Percentiles rank a stretch among this genome's conserved stretches.
These are phyloP conservation scores for Plantago ovata DNA, from an alignment of 257 asterid species.

Conservation along the genomic window DNA sequence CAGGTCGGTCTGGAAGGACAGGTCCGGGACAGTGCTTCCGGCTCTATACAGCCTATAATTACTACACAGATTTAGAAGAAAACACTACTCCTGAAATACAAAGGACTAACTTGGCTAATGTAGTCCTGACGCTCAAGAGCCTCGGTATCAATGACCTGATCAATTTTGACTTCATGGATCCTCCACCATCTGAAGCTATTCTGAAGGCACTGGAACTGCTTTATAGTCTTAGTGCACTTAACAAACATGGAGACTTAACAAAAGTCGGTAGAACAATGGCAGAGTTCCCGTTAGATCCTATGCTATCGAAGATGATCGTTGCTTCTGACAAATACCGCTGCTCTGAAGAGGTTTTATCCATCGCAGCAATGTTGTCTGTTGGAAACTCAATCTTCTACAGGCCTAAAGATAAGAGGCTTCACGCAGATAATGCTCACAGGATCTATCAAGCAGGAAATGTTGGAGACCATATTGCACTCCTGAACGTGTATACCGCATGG, in stretches of 20 bases:
- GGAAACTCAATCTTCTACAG: slow-evolving; percentile 91
- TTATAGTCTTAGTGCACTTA: slow-evolving; percentile 82
- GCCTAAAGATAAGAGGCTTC: slow-evolving; percentile 86
- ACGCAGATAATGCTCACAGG: slow-evolving; percentile 86
- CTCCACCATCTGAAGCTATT: slow-evolving; percentile 89
- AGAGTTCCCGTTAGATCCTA: slow-evolving; percentile 91
- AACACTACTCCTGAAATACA: slow-evolving; percentile 92
- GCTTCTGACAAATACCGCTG: slow-evolving; percentile 79
- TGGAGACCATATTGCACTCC: slow-evolving; percentile 81
- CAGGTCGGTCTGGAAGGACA: slow-evolving; percentile 95
- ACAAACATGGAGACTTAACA: slow-evolving; percentile 77
- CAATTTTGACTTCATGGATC: slow-evolving; percentile 94
- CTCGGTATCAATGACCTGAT: slow-evolving; percentile 82
- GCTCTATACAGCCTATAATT: slow-evolving; percentile 70
- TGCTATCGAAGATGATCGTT: slow-evolving; percentile 88
- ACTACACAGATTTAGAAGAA: slow-evolving; percentile 65
- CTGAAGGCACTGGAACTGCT: slow-evolving; percentile 82
- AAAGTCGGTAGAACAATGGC: slow-evolving; percentile 91
- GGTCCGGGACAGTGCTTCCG: slow-evolving; percentile 94
- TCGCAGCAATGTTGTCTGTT: slow-evolving; percentile 87
- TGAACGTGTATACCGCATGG: slow-evolving; percentile 88
- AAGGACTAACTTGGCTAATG: slow-evolving; percentile 84
- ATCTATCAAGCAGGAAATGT: slow-evolving; percentile 81
- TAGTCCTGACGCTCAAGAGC: slow-evolving; percentile 85
- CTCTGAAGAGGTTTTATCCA: slow-evolving; percentile 75